phyloP scores from a whole-genome alignment of 768 basidiomycete genomes.

The Rubroboletus satanas region DNA sequence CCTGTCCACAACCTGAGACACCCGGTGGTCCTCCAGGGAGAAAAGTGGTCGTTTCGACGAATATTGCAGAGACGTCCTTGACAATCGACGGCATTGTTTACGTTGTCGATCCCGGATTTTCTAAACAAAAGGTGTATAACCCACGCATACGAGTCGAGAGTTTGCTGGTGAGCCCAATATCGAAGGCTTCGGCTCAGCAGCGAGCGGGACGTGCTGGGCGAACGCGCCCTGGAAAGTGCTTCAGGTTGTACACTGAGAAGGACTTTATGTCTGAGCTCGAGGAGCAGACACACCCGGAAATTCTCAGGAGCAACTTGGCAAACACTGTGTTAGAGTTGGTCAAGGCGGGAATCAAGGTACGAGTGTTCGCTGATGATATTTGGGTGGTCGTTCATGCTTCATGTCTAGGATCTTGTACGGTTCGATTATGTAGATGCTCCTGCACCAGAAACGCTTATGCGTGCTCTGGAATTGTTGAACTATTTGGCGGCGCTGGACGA shows the following conservation, averaged over 20 bases:
- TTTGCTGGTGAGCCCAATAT: constrained; percentile 89
- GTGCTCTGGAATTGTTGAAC: constrained; percentile 90
- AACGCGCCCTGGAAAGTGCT: constrained; percentile 95
- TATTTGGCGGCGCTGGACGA: constrained; percentile 91
- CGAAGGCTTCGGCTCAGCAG: constrained; percentile 95
- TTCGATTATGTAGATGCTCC: constrained; percentile 93
- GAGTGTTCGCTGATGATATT: background rate
- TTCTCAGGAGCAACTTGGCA: constrained; percentile 87
- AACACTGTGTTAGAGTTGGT: constrained; percentile 92
- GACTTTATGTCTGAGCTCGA: constrained; percentile 95
- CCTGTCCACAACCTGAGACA: constrained; percentile 61
- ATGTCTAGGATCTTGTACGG: constrained; percentile 62
- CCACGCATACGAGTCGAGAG: constrained; percentile 95
- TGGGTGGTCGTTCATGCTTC: background rate
- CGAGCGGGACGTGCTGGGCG: constrained; percentile 94
- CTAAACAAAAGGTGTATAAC: constrained; percentile 98
- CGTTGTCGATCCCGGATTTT: constrained; percentile 96
- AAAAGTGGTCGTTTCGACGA: constrained; percentile 93
- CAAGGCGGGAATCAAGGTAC: constrained; percentile 86
- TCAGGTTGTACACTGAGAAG: constrained; percentile 93
- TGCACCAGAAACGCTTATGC: constrained; percentile 95
- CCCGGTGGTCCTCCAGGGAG: constrained; percentile 78
- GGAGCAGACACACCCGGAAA: constrained; percentile 97
- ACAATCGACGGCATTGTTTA: constrained; percentile 99
- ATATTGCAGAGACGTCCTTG: constrained; percentile 95